Evolutionary conservation across 78 protist genomes (phyloP).

Genomic region (Dictyostelium brefeldianum): DNA sequence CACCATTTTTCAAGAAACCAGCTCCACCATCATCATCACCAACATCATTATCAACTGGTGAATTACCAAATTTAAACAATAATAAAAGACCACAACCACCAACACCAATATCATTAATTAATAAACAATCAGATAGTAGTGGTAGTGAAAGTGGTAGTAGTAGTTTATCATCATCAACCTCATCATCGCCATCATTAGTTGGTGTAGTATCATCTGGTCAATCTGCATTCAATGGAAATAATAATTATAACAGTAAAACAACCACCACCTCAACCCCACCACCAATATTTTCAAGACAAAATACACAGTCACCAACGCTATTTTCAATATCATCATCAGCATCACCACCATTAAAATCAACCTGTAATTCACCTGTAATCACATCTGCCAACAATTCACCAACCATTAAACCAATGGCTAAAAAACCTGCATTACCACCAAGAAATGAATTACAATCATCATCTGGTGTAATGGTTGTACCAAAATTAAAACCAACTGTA

Average conservation of each 20-base stretch:
- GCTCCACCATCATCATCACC: background rate
- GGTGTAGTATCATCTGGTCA: background rate
- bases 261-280: background rate
- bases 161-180: conserved; percentile 25
- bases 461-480: conserved; percentile 7
- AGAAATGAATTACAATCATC: conserved; percentile 24
- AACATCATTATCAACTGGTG: conserved; percentile 23
- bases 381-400: background rate
- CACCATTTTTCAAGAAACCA: background rate
- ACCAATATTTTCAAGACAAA: conserved; percentile 16
- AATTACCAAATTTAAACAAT: background rate
- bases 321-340: background rate
- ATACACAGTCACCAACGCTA: background rate
- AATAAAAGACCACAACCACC: background rate
- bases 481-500: conserved; percentile 8
- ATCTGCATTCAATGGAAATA: conserved; percentile 2
- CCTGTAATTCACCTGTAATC: background rate
- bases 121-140: background rate
- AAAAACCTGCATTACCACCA: conserved; percentile 74
- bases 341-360: background rate
- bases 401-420: conserved; percentile 4
- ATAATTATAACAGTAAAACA: background rate
- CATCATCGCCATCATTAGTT: background rate
- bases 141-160: background rate
- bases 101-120: background rate